Base-by-base conservation (phyloP, 2,329 filamentous ascomycete genomes). In the Venturia oleaginea region DNA sequence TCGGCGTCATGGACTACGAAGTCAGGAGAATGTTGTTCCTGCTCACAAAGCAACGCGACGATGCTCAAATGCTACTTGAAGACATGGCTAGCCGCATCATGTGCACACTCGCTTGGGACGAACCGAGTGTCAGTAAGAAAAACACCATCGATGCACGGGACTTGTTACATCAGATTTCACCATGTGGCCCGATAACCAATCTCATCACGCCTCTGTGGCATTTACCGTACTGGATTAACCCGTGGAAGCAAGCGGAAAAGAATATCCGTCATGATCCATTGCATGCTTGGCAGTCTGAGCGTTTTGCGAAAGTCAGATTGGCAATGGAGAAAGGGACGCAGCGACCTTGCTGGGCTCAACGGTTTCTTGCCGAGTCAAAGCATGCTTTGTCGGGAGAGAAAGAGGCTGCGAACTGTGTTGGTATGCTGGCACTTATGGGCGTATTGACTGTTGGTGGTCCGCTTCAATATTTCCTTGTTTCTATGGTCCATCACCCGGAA, bases 41-140 rank as follows among this genome's bases (percentile, higher is more conserved):
- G 34, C 73, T 84, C 10, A 69, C 83, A 32, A 73, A 78, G 37
- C 74, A 82, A 55, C 81, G 81, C 1, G 80, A 83, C 65, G 74
- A 78, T 70, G 83, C 83, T 66, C 72, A 73, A 13, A 78, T 76
- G 68, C 79, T 77, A 0, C 75, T 84, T 5, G 81, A 84, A 68
- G 81, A 84, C 66, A 82, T 83, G 80, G 77, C 80, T 15, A 80
- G 81, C 22, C 83, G 83, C 70, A 76, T 84, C 64, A 83, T 83
- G 80, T 81, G 78, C 61, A 75, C 78, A 62, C 69, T 84, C 48
- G 80, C 80, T n/a, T 84, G 81, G 81, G 82, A 83, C 65, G 79
- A 84, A 63, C 75, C 78, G 6, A 73, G 71, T 51, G 69, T 81
- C 51, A 83, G 80, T 70, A 72, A 77, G 63, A 77, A 79, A 66